Evolutionary conservation across 78 protist species (phyloP).

Genomic region (Parvularia atlantis): DNA sequence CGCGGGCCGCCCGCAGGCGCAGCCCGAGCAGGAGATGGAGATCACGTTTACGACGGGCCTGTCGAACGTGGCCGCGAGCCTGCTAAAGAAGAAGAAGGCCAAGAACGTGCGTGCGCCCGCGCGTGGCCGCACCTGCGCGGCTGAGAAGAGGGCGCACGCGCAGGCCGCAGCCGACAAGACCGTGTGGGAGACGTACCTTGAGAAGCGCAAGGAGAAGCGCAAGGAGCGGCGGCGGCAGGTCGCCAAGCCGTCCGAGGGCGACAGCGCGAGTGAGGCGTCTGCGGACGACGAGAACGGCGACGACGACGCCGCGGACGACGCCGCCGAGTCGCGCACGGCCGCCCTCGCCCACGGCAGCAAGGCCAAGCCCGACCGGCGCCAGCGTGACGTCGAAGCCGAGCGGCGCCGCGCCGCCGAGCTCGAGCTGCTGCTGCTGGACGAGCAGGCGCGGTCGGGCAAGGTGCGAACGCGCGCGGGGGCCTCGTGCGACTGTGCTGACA

Average conservation of each 20-base stretch:
- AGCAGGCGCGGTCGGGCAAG: not conserved
- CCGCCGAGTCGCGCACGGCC: too few relatives aligned
- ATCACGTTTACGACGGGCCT: conserved; percentile 46
- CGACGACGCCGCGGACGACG: not conserved
- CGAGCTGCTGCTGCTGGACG: not conserved
- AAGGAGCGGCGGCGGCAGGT: not conserved
- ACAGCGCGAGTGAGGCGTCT: not conserved
- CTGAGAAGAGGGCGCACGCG: too few relatives aligned
- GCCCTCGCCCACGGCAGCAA: too few relatives aligned
- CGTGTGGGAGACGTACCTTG: not conserved
- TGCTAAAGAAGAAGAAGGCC: not conserved
- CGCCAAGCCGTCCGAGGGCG: not conserved
- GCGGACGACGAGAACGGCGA: not conserved
- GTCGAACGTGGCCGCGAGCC: not conserved
- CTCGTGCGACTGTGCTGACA: too few relatives aligned
- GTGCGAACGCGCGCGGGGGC: too few relatives aligned
- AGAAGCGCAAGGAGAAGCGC: not conserved
- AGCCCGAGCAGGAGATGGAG: conserved; percentile 28
- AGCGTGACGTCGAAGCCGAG: not conserved
- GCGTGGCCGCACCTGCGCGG: too few relatives aligned
- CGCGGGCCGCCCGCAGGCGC: too few relatives aligned
- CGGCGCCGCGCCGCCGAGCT: not conserved
- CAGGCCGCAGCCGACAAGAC: not conserved
- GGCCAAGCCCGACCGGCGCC: not conserved
- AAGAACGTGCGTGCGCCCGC: not conserved